Percentiles rank a stretch among this genome's conserved stretches.
These are phyloP conservation scores for Bruguiera hainesii DNA, from an alignment of 441 rosid genomes.

Conservation along the genomic window DNA sequence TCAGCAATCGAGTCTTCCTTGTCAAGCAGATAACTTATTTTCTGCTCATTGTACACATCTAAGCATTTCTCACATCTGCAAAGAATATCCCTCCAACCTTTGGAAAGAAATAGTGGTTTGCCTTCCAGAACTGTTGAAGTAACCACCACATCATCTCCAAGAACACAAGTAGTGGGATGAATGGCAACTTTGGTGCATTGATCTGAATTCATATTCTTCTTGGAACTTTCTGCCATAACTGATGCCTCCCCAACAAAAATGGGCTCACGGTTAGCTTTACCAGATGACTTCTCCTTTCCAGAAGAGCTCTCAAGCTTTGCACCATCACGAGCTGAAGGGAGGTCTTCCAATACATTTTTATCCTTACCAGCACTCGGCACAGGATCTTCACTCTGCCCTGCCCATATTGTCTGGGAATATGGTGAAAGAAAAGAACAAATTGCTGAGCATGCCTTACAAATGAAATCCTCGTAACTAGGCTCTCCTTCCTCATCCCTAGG, in stretches of 20 bases:
- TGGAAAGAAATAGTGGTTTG: slow-evolving; percentile 69
- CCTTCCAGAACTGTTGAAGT: slow-evolving; percentile 31
- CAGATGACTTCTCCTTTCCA: slow-evolving; percentile 15
- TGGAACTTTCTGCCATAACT: slow-evolving; percentile 46
- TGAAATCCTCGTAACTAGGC: slow-evolving; percentile 79
- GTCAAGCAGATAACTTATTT: slow-evolving; percentile 61
- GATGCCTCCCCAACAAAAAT: slow-evolving; percentile 22
- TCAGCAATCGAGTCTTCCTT: slow-evolving; percentile 83
- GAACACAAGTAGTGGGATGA: slow-evolving; percentile 36
- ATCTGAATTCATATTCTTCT: slow-evolving; percentile 28
- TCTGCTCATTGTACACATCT: slow-evolving; percentile 54
- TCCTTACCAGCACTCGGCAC: slow-evolving; percentile 36
- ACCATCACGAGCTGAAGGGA: slow-evolving; percentile 32
- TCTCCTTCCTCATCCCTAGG: slow-evolving; percentile 90
- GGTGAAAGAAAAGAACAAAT: slow-evolving; percentile 61
- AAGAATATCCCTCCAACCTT: slow-evolving; percentile 76
- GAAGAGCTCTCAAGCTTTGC: slow-evolving; percentile 35
- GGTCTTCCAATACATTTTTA: slow-evolving; percentile 45
- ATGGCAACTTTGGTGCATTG: slow-evolving; percentile 17
- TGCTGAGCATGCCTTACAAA: slow-evolving; percentile 72
- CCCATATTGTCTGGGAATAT: slow-evolving; percentile 65
- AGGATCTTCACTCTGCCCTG: slow-evolving; percentile 31
- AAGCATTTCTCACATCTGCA: slow-evolving; percentile 77
- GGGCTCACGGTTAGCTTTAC: slow-evolving; percentile 20
- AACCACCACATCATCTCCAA: slow-evolving; percentile 32